Conservation (phyloP, 768 basidiomycete species). For the Mycena floridula region DNA sequence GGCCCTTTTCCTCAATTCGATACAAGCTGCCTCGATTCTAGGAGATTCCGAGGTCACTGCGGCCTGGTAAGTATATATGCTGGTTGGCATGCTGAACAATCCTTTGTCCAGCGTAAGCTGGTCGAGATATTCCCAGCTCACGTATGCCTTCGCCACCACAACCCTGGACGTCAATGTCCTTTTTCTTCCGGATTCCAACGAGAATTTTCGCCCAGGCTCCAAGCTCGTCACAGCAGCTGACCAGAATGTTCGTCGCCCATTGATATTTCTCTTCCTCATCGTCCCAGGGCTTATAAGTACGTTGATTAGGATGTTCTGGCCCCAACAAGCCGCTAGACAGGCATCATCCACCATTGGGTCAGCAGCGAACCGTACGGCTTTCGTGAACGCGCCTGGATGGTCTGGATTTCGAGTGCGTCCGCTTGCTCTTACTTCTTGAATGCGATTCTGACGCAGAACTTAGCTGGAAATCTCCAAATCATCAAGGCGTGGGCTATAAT, state of each 20-base stretch:
- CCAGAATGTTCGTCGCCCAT: slow-evolving; percentile 43
- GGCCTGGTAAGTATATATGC: slow-evolving; percentile 50
- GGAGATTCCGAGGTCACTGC: slow-evolving; percentile 12
- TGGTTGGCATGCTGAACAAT: slow-evolving; percentile 36
- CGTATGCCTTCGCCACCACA: slow-evolving; percentile 54
- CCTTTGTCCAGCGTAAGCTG: slow-evolving; percentile 39
- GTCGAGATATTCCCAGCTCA: slow-evolving; percentile 47
- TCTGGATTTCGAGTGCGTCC: slow-evolving; percentile 35
- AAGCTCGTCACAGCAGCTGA: slow-evolving; percentile 48
- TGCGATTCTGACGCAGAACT: no score
- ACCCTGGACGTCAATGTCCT: slow-evolving; percentile 31
- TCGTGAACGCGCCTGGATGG: slow-evolving; percentile 64
- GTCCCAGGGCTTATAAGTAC: no score
- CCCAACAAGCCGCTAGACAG: slow-evolving; percentile 72
- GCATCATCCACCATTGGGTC: slow-evolving; percentile 57
- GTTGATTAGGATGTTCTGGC: no score
- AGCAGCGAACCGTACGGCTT: slow-evolving; percentile 50
- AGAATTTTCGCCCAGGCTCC: slow-evolving; percentile 38
- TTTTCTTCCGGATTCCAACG: slow-evolving; percentile 35
- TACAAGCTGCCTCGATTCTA: no score
- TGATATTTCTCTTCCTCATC: slow-evolving; percentile 43
- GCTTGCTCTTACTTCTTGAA: no score
- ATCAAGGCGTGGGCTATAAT: slow-evolving; percentile 68
- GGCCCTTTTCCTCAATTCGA: no score
- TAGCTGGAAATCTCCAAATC: slow-evolving; percentile 82